A percentile compares a stretch with the other conserved stretches of the same genome.
phyloP scores from a whole-genome alignment of 306 rosid species.

The Betula pendula region DNA sequence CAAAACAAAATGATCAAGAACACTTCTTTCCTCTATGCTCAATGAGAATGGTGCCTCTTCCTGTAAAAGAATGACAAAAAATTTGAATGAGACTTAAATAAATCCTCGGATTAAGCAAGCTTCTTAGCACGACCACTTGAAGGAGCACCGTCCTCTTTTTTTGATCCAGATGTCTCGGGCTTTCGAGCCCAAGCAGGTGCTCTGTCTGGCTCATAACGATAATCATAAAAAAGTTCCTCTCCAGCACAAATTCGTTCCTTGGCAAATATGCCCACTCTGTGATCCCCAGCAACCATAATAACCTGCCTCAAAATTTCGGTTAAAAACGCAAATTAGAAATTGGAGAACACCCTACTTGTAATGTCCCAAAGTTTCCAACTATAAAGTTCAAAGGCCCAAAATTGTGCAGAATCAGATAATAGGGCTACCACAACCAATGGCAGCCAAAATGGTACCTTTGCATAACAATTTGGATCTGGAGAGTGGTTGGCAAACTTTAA shows the following conservation, averaged over 20 bases:
- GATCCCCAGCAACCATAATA: conserved; percentile 99
- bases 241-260: conserved; percentile 92
- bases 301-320: conserved; percentile 55
- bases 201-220: conserved; percentile 93
- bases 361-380: conserved; percentile 3
- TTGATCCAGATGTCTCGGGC: conserved; percentile 84
- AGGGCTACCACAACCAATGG: conserved; percentile 3
- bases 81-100: conserved; percentile 25
- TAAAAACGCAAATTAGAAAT: not conserved
- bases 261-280: conserved; percentile 97
- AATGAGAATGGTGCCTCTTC: conserved; percentile 48
- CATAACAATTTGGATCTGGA: conserved; percentile 98
- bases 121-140: conserved; percentile 98
- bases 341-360: conserved; percentile 3
- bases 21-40: conserved; percentile 44
- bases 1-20: conserved; percentile 47
- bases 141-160: conserved; percentile 85
- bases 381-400: not conserved
- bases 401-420: not conserved
- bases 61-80: conserved; percentile 63
- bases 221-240: conserved; percentile 97
- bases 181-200: conserved; percentile 99
- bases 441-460: conserved; percentile 58
- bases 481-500: conserved; percentile 97
- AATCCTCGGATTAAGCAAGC: conserved; percentile 58